These are phyloP conservation scores for Aspergillus versicolor DNA, from an alignment of 2,329 filamentous ascomycete genomes.

Conservation along the genomic window DNA sequence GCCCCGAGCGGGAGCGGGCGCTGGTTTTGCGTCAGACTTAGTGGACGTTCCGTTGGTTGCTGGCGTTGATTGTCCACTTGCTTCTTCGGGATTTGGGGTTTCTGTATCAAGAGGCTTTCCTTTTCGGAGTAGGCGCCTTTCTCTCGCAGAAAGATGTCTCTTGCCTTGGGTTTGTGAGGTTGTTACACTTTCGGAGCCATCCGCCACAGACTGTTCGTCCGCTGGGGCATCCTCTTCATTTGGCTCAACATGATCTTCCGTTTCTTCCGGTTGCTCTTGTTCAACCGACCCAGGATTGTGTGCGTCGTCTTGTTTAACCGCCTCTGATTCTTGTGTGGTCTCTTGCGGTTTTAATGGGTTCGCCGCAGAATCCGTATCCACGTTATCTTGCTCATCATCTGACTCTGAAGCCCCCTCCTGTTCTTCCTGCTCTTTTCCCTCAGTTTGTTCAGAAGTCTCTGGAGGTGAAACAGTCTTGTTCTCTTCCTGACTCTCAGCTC, in stretches of 20 bases:
- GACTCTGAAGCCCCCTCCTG: conserved; percentile 14
- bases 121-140: conserved; percentile 40
- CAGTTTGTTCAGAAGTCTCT: conserved; percentile 15
- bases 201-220: conserved; percentile 8
- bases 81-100: conserved; percentile 4
- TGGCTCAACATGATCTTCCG: conserved; percentile 30
- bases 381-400: conserved; percentile 23
- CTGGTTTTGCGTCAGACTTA: conserved; percentile 21
- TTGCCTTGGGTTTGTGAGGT: conserved; percentile 19
- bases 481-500: conserved; percentile 25
- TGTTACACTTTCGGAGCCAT: conserved; percentile 11
- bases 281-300: conserved; percentile 43
- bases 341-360: conserved; percentile 21
- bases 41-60: conserved; percentile 16
- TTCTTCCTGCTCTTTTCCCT: conserved; percentile 15
- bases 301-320: conserved; percentile 26
- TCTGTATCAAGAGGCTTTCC: conserved; percentile 27
- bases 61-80: conserved; percentile 17
- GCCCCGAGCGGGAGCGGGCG: conserved; percentile 55
- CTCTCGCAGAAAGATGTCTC: conserved; percentile 41
- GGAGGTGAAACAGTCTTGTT: conserved; percentile 24
- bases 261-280: conserved; percentile 22
- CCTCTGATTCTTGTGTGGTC: conserved; percentile 19
- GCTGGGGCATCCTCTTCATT: conserved; percentile 18
- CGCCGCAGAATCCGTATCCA: conserved; percentile 10